Evolutionary conservation across 371 early-diverging fungal genomes (phyloP).

Genomic region (Apophysomyces sp.): DNA sequence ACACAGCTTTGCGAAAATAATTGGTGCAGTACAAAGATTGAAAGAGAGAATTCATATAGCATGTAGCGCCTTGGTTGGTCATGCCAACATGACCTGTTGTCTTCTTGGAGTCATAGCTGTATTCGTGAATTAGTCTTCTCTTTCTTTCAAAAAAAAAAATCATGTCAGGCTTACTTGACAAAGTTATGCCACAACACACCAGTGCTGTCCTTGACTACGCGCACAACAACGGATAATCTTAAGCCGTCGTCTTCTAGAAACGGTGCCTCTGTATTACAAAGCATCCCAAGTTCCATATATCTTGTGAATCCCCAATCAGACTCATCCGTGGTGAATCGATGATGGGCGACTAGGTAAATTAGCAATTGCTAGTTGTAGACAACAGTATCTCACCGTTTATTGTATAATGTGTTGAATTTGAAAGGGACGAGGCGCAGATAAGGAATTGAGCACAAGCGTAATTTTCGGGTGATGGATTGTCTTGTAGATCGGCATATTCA

Average conservation of each 20-base stretch:
- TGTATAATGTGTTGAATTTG: constrained; percentile 62
- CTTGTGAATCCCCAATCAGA: constrained; percentile 94
- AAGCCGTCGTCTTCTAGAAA: constrained; percentile 56
- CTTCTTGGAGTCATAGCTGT: constrained; percentile 82
- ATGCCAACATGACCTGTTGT: constrained; percentile 94
- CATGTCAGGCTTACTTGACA: constrained; percentile 55
- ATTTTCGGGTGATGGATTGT: constrained; percentile 65
- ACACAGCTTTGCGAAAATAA: constrained; percentile 89
- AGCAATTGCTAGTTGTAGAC: neutral
- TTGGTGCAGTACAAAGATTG: constrained; percentile 97
- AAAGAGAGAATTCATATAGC: constrained; percentile 98
- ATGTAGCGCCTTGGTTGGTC: constrained; percentile 98
- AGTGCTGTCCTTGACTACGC: constrained; percentile 81
- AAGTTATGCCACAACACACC: constrained; percentile 96
- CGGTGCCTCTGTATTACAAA: constrained; percentile 49
- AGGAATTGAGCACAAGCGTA: constrained; percentile 85
- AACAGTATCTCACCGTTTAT: constrained; percentile 48
- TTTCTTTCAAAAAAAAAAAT: neutral
- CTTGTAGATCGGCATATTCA: constrained; percentile 68
- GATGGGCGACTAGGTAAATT: constrained; percentile 57
- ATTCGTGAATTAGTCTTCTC: constrained; percentile 2
- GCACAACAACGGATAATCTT: constrained; percentile 73
- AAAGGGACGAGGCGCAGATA: constrained; percentile 70
- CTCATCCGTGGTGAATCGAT: constrained; percentile 81
- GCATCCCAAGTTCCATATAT: constrained; percentile 56